Evolutionary conservation across 2,329 filamentous ascomycete species (phyloP), one percentile per base, ranked within the genome.

Genomic region (Dothistroma septosporum): DNA sequence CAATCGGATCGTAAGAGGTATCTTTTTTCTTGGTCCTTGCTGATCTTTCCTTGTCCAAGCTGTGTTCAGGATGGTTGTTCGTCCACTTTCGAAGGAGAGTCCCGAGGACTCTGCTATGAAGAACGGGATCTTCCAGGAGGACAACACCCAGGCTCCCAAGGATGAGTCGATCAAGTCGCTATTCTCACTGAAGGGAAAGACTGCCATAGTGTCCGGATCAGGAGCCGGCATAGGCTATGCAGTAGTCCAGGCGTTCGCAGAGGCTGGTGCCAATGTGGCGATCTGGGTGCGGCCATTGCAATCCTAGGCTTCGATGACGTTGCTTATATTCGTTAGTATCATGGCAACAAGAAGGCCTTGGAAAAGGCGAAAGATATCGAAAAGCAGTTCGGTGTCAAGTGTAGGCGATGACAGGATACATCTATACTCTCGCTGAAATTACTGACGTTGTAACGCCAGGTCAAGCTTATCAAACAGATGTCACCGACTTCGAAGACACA

Each of bases 401-500:
- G 73, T 73, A 55, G 44, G 68, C 28, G 70, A 77, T 47, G 72
- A 74, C 24, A 76, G 80, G 74, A 79, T 64, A 65, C 76, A 53
- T 72, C 75, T 49, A 72, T 81, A 31, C 74, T 78, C 57, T 53
- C 21, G 8, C 22, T 31, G 31, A 35, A 35, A 53, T 53, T 28
- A 35, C 50, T 53, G 50, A 53, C 50, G 53, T 55, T 32, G 24
- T 16, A 44, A 22, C 53, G 28, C 47, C 53, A 55, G 50, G 50
- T 35, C 24, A 35, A 53, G 50, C 50, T 14, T 53, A 35, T 82
- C 85, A 87, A 77, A 82, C 80, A 75, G 76, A 85, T 70, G 80
- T 87, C 63, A 78, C 80, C 70, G 77, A 78, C 74, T 86, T 80
- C 76, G 77, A 79, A 57, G 78, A 77, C 67, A 83, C 84, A 61